These are phyloP conservation scores for Musa acuminata DNA, from an alignment of 176 grass and related monocot species.

Conservation along the genomic window DNA sequence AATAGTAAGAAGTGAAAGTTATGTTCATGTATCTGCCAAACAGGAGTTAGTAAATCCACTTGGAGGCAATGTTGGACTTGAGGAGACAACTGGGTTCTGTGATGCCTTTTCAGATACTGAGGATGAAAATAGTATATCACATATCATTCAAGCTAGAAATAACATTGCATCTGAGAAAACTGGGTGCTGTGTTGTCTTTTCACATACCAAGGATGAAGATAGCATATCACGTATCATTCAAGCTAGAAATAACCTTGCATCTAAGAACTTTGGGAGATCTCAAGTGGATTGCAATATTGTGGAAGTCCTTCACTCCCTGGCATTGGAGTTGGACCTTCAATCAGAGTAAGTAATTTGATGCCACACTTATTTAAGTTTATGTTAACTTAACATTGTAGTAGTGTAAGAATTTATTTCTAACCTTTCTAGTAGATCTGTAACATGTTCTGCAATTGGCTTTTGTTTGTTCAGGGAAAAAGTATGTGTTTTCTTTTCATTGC, in stretches of 20 bases:
- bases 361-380: neutral
- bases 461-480: conserved; percentile 9
- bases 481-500: conserved; percentile 12
- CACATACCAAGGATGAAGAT: conserved; percentile 2
- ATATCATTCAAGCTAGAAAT: conserved; percentile 7
- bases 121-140: conserved; percentile 1
- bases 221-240: conserved; percentile 13
- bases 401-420: neutral
- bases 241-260: conserved; percentile 1
- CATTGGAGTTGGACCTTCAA: neutral
- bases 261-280: neutral
- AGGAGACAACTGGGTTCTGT: neutral
- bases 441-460: neutral
- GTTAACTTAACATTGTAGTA: too few species aligned
- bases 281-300: neutral
- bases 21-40: neutral
- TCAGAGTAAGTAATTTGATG: conserved; percentile 6
- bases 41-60: neutral
- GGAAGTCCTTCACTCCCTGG: neutral
- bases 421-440: neutral
- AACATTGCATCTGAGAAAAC: neutral
- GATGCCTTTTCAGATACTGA: neutral
- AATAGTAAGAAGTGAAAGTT: neutral
- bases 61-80: neutral
- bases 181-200: neutral